phyloP scores from a whole-genome alignment of 129 eudicot genomes.

The Ambrosia trifida region DNA sequence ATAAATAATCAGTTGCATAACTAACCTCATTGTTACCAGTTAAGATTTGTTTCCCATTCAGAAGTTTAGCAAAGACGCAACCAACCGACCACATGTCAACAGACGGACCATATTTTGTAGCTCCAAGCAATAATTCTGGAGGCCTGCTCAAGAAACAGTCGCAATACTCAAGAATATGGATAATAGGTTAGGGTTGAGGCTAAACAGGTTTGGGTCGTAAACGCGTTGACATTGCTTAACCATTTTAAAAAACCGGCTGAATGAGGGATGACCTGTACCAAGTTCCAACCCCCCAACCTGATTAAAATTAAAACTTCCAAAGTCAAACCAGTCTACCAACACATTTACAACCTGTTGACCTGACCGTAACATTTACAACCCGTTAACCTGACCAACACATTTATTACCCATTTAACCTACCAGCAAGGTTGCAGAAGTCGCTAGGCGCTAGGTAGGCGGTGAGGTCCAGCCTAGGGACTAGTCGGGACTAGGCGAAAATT shows the following conservation, averaged over 20 bases:
- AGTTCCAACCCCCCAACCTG: no score
- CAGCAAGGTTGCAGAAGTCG: no score
- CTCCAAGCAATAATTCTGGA: slow-evolving; percentile 97
- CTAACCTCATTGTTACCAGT: slow-evolving; percentile 88
- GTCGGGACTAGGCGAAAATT: no score
- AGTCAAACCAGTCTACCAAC: no score
- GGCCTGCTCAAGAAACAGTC: slow-evolving; percentile 56
- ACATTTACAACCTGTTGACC: no score
- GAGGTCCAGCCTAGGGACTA: no score
- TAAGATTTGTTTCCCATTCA: slow-evolving; percentile 84
- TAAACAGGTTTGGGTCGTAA: background rate
- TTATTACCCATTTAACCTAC: no score
- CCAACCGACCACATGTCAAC: slow-evolving; percentile 99
- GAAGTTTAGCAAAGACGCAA: slow-evolving; percentile 89
- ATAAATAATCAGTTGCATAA: background rate
- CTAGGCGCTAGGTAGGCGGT: no score
- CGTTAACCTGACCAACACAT: no score
- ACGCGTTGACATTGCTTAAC: background rate
- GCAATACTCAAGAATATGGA: background rate
- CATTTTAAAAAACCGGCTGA: background rate
- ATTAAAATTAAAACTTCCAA: no score
- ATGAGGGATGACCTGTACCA: no score
- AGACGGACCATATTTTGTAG: slow-evolving; percentile 91
- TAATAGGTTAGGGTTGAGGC: background rate
- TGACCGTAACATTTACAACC: no score